Evolutionary conservation across 805 yeast species (phyloP), one percentile per base, ranked within the genome.

Genomic region (Kodamaea jinghongensis): DNA sequence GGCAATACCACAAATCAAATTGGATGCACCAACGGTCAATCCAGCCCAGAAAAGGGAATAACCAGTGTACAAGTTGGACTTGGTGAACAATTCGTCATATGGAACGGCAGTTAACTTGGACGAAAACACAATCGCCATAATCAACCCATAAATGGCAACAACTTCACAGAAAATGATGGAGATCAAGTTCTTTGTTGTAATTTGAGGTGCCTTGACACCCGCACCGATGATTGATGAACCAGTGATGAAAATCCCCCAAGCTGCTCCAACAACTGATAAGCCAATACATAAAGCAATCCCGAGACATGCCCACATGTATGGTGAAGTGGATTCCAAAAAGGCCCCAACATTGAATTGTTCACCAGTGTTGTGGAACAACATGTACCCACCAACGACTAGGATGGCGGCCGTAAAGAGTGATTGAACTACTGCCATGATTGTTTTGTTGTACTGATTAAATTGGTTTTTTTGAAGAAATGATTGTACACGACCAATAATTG

Each of bases 141-240:
- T 93, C 49, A 93, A 78, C 3, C 99, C 99, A 61, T 93, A 93
- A 61, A 93, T 93, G 50, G 99, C 99, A 41, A 93, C 99, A 53
- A 93, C 99, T 70, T 93, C 99, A 75, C 99, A 93, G 74, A 93
- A 93, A 69, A 93, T 95, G 63, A 93, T 93, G 30, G 95, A 86
- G 49, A 93, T 95, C 61, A 93, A 78, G 63, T 93, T 93, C 73
- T 93, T 93, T 40, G 99, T 93, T 31, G 98, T 90, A 60, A 93
- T 95, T 61, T 98, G 76, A 38, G 99, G 99, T 10, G 96, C 93
- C 63, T 86, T 86, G 44, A 93, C 97, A 71, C 99, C 99, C 2
- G 99, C 99, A 53, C 99, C 99, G 46, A 93, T 68, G 52, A 93
- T 86, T 20, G 96, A 81, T 1, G 96, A 75, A 29, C 99, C 99